Evolutionary conservation across 495 filamentous ascomycete species (phyloP).

Genomic region (Bombardia bombarda): DNA sequence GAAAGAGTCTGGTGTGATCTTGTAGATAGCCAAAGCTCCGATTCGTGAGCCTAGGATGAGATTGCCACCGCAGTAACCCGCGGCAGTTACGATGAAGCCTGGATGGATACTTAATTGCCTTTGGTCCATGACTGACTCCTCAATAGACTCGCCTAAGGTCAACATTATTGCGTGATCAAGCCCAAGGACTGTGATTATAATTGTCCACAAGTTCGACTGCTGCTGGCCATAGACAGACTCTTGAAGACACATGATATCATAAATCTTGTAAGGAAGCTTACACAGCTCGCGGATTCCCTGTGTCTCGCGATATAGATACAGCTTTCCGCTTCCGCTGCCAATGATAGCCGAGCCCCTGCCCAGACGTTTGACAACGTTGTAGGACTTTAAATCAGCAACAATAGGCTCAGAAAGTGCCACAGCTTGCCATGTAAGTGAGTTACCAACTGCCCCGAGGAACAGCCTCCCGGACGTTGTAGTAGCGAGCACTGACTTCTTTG

Average conservation of each 20-base stretch:
- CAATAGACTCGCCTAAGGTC: slow-evolving; percentile 5
- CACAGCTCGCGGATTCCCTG: slow-evolving; percentile 18
- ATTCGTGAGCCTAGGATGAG: slow-evolving; percentile 62
- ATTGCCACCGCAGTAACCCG: slow-evolving; percentile 28
- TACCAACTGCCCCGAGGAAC: slow-evolving; percentile 37
- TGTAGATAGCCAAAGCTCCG: slow-evolving; percentile 19
- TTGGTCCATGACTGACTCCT: neutral
- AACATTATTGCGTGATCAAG: slow-evolving; percentile 13
- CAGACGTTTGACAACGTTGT: slow-evolving; percentile 34
- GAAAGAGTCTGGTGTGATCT: slow-evolving; percentile 5
- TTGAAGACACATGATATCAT: slow-evolving; percentile 34
- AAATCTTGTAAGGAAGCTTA: slow-evolving; percentile 42
- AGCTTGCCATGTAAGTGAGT: slow-evolving; percentile 31
- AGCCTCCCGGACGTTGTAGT: slow-evolving; percentile 55
- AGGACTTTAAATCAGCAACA: slow-evolving; percentile 29
- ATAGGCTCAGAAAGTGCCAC: slow-evolving; percentile 23
- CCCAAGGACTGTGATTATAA: slow-evolving; percentile 16
- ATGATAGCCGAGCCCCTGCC: slow-evolving; percentile 34
- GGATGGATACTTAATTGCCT: slow-evolving; percentile 11
- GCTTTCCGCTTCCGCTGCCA: slow-evolving; percentile 44
- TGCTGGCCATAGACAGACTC: neutral
- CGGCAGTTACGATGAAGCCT: slow-evolving; percentile 20
- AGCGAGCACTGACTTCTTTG: slow-evolving; percentile 45
- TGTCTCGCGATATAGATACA: slow-evolving; percentile 38
- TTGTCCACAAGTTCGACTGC: slow-evolving; percentile 4